Conservation (phyloP, 805 yeast species). For the Suhomyces faveliae region DNA sequence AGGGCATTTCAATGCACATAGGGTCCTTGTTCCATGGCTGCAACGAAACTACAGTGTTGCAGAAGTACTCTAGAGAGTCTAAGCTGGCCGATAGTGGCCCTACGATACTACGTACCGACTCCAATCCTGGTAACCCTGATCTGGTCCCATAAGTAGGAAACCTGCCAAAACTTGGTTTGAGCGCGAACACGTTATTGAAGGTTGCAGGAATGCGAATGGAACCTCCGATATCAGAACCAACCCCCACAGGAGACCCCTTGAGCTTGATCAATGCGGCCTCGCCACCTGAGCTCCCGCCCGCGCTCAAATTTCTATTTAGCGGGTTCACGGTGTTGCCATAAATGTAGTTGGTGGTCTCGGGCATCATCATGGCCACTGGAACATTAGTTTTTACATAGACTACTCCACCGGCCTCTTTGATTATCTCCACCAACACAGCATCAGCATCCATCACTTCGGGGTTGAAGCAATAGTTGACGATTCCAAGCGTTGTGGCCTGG, state of each 20-base stretch:
- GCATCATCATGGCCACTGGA: slow-evolving; percentile 51
- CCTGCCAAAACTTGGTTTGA: slow-evolving; percentile 48
- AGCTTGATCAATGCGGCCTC: slow-evolving; percentile 48
- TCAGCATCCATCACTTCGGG: slow-evolving; percentile 35
- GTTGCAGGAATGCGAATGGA: slow-evolving; percentile 49
- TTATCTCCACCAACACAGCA: slow-evolving; percentile 37
- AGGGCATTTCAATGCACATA: slow-evolving; percentile 49
- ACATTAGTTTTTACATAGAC: slow-evolving; percentile 54
- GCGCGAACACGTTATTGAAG: slow-evolving; percentile 39
- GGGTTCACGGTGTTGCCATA: slow-evolving; percentile 51
- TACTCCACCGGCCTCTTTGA: slow-evolving; percentile 51
- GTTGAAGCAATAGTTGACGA: slow-evolving; percentile 41
- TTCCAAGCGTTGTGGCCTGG: slow-evolving; percentile 49
- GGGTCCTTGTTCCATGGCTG: slow-evolving; percentile 53
- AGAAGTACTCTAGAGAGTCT: slow-evolving; percentile 39
- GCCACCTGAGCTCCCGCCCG: slow-evolving; percentile 58
- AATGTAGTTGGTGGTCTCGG: slow-evolving; percentile 45
- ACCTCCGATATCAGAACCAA: slow-evolving; percentile 59
- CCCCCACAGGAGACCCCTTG: slow-evolving; percentile 49
- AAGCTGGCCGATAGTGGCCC: slow-evolving; percentile 48
- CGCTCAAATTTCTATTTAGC: slow-evolving; percentile 38
- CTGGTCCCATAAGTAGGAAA: slow-evolving; percentile 37
- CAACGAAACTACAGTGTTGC: slow-evolving; percentile 33
- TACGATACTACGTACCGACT: slow-evolving; percentile 39
- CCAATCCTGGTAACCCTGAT: slow-evolving; percentile 35